Conservation (phyloP, 2,329 filamentous ascomycete genomes). For the Fusarium burgessii region DNA sequence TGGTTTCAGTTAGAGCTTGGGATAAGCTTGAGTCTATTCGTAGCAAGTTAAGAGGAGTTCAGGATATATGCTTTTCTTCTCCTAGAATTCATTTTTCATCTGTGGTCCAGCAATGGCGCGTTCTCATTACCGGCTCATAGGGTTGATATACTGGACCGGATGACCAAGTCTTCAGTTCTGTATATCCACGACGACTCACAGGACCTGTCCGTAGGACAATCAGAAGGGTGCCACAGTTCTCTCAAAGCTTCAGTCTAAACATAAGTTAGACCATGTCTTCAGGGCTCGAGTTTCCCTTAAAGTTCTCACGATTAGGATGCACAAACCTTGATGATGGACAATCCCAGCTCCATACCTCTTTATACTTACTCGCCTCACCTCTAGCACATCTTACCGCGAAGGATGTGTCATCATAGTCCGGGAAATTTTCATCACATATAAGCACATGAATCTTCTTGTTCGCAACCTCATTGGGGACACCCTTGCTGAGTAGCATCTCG, state of each 20-base stretch:
- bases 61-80: no score
- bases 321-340: conserved; percentile 4
- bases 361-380: background rate
- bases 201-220: no score
- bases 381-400: background rate
- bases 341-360: conserved; percentile 14
- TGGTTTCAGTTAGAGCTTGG: background rate
- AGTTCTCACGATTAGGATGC: conserved; percentile 6
- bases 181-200: background rate
- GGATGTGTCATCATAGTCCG: background rate
- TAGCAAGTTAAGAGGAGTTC: background rate
- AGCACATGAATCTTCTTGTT: background rate
- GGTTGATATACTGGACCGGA: background rate
- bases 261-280: conserved; percentile 20
- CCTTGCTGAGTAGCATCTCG: background rate
- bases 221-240: background rate
- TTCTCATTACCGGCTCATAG: background rate
- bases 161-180: background rate
- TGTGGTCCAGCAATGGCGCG: no score
- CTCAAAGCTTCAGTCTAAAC: background rate
- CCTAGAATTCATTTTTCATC: no score
- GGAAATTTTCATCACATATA: background rate
- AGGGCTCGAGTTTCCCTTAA: conserved; percentile 1
- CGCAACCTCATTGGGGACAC: background rate
- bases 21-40: background rate